Conservation (phyloP, 345 rosid genomes). For the Eutrema heterophyllum region DNA sequence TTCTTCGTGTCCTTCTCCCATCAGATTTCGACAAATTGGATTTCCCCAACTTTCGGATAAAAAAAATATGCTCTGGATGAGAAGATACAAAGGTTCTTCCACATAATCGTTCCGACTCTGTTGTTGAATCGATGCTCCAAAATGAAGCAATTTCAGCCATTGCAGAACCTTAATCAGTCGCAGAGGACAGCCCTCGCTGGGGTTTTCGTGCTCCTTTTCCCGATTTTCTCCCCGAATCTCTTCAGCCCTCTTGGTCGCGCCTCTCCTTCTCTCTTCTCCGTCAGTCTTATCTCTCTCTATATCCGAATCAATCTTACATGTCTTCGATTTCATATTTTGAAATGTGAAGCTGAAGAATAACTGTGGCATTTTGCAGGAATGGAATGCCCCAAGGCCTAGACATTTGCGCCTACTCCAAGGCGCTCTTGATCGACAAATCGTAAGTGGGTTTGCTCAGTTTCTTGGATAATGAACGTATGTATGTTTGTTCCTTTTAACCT, state of each 20-base stretch:
- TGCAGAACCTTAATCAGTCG: constrained; percentile 35
- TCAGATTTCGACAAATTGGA: neutral
- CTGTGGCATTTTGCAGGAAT: constrained; percentile 57
- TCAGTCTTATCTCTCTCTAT: constrained; percentile 30
- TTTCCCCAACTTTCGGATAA: constrained; percentile 2
- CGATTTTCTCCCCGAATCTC: constrained; percentile 50
- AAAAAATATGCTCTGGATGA: neutral
- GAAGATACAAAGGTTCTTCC: neutral
- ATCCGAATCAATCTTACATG: neutral
- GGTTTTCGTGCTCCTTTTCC: constrained; percentile 48
- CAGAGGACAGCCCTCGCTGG: constrained; percentile 48
- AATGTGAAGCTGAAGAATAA: neutral
- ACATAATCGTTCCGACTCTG: constrained; percentile 1
- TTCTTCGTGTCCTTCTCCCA: neutral
- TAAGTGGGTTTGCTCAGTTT: constrained; percentile 36
- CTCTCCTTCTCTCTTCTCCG: constrained; percentile 77
- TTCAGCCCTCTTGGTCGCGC: constrained; percentile 67
- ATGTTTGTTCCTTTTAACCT: neutral
- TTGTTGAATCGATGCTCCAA: constrained; percentile 4
- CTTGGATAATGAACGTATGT: neutral
- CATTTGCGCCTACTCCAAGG: constrained; percentile 57
- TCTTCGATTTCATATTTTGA: neutral
- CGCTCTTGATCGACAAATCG: constrained; percentile 58
- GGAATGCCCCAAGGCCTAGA: constrained; percentile 88
- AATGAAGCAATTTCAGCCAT: constrained; percentile 36